Evolutionary conservation across 2,329 filamentous ascomycete species (phyloP), one percentile per base, ranked within the genome.

Genomic region (Nothophaeocryptopus gaeumannii): DNA sequence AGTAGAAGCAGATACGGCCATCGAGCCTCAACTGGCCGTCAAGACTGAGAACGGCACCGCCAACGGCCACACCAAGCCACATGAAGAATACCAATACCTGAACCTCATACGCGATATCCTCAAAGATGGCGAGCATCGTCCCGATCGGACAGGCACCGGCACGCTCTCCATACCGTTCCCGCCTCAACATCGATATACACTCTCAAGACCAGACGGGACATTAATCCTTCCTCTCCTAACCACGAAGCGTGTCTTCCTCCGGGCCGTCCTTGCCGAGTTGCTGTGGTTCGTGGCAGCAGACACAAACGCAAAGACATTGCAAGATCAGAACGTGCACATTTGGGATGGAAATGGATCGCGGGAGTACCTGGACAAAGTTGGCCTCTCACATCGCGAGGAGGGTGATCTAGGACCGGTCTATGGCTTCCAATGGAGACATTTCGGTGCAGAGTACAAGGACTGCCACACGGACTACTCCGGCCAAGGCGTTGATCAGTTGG

Each of bases 351-450:
- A 99, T 67, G 93, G 92, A 37, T 90, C 85, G 39, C 88, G 93
- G 62, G 86, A 84, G 64, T 97, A 87, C 69, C 86, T 99, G 33
- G 92, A 99, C 74, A 84, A 78, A 55, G 80, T 93, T 1, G 92
- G 92, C 0, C 80, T 97, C 5, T 76, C 78, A 0, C 84, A 96
- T 67, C 88, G 92, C 52, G 88, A 83, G 45, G 87, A 85, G 14
- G 93, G 93, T 58, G 93, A 99, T 65, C 78, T 99, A 0, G 93
- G 93, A 0, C 93, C 93, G 29, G 91, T 97, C 0, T 99, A 99
- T 68, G 93, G 93, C 1, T 99, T 99, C 74, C 93, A 99, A 72
- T 99, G 93, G 93, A 87, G 93, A 2, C 92, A 97, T 72, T 99
- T 99, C 64, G 93, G 93, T 43, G 93, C 93, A 4, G 83, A 89